Base-by-base conservation (phyloP, 1,284 basidiomycete species). In the Austroboletus rostrupii region DNA sequence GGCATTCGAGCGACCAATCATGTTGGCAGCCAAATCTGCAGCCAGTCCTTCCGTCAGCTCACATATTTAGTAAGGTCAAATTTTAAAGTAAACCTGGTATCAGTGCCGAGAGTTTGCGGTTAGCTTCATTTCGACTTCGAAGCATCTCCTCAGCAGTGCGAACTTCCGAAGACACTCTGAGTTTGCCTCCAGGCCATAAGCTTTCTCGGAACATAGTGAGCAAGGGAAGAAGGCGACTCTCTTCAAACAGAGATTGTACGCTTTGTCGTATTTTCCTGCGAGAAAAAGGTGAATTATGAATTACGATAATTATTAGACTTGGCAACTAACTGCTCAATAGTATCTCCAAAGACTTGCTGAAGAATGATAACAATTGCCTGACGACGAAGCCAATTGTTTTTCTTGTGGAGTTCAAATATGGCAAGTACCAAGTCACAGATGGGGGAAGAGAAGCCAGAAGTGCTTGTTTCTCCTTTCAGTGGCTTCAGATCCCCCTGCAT, bases 331-430 rank as follows among this genome's bases (percentile, higher is more conserved):
- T 92, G 76, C 69, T 99, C 96, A 56, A 98, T 93, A 0, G 96
- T 98, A 11, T 90, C 90, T 7, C 95, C 96, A 5, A 99, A 76
- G 5, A 97, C 84, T 65, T 98, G 95, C 68, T 98, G 96, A 43
- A 98, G 72, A 53, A 98, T 92, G 49, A 98, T 92, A 13, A 97
- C 90, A 57, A 97, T 92, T 2, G 96, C 95, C 67, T 97, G 95
- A n/a, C 92, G 78, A 45, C 95, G 77, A 29, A 98, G 74, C 96
- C 96, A 99, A 58, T 95, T 95, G 61, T 95, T 91, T 68, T 91
- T 89, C 73, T 92, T 92, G 69, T 97, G 87, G 21, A 98, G 80
- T 68, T 97, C 93, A 58, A 98, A 98, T 9, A 97, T 77, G 20
- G 94, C 91, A 47, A 97, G 78, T 35, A 97, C 78, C 26, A 98